Conservation (phyloP, 1,139 yeast genomes). For the Suhomyces ambrosiae region DNA sequence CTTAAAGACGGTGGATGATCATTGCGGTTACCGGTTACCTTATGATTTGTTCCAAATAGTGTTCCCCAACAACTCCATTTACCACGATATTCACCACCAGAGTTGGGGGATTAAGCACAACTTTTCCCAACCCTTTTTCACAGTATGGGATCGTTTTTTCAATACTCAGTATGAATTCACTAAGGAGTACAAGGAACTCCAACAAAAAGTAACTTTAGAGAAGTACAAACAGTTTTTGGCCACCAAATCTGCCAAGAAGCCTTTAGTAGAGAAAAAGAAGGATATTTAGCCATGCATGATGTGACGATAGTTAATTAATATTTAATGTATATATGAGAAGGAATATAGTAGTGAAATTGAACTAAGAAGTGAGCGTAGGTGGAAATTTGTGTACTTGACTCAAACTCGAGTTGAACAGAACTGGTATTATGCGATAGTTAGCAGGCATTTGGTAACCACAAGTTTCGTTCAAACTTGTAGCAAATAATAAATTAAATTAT, state of each 20-base stretch:
- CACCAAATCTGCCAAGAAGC: conserved; percentile 29
- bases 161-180: conserved; percentile 74
- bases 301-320: background rate
- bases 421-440: too few species aligned
- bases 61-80: conserved; percentile 93
- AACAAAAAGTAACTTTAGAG: conserved; percentile 58
- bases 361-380: too few species aligned
- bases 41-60: conserved; percentile 84
- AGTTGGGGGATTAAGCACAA: conserved; percentile 91
- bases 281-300: conserved; percentile 9
- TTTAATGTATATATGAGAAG: background rate
- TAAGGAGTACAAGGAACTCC: conserved; percentile 57
- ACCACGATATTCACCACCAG: conserved; percentile 97
- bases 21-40: conserved; percentile 93
- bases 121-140: conserved; percentile 95
- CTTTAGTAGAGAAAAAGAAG: conserved; percentile 10
- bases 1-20: conserved; percentile 95
- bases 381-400: too few species aligned
- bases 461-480: too few species aligned
- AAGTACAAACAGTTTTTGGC: conserved; percentile 64
- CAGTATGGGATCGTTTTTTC: conserved; percentile 80
- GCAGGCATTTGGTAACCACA: too few species aligned
- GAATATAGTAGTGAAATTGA: background rate
- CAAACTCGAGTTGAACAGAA: too few species aligned
- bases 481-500: too few species aligned